Base-by-base conservation (phyloP, 495 filamentous ascomycete genomes). In the Penicillium egyptiacum region DNA sequence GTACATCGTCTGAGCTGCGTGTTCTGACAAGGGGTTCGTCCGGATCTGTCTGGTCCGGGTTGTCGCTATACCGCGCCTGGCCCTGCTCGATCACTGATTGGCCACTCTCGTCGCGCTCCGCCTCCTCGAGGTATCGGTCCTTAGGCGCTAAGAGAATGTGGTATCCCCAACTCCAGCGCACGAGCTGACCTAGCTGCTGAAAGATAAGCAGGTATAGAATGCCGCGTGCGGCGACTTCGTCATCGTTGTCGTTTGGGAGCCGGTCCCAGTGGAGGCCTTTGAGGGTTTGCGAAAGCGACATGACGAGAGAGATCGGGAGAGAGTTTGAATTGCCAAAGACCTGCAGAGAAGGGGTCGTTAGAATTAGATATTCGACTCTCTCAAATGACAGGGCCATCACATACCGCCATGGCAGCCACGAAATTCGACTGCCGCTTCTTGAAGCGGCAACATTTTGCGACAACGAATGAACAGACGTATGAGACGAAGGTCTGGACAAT, bases 291-390 rank as follows among this genome's bases (percentile, higher is more conserved):
- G 94, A 94, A 12, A 98, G 81, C 16, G 92, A 96, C 55, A 97
- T 83, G 62, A 98, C 91, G 44, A 98, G 84, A 1, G 94, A 98
- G 52, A 98, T 97, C 2, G 94, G 94, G 17, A 98, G 86, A 16
- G 94, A 98, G 73, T 98, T 98, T 33, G 93, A 97, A 69, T 98
- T 98, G 56, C 93, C 94, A 69, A 98, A 98, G 37, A 98, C 88
- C 81, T 86, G 45, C 51, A 51, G n/a, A 57, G 25, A 28, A 40
- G 17, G 54, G 44, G 50, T 33, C 37, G 42, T 65, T 40, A 67
- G 62, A 49, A 54, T 12, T 11, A 16, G 22, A n/a, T 30, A 22
- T 20, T 53, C n/a, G 10, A n/a, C 5, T 37, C 12, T 45, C 19
- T 28, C 25, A 14, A 11, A 50, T 19, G 28, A 11, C 28, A 23